Evolutionary conservation across 164 flowering plant genomes (phyloP), one percentile per base, ranked within the genome.

Genomic region (Annona cherimola): DNA sequence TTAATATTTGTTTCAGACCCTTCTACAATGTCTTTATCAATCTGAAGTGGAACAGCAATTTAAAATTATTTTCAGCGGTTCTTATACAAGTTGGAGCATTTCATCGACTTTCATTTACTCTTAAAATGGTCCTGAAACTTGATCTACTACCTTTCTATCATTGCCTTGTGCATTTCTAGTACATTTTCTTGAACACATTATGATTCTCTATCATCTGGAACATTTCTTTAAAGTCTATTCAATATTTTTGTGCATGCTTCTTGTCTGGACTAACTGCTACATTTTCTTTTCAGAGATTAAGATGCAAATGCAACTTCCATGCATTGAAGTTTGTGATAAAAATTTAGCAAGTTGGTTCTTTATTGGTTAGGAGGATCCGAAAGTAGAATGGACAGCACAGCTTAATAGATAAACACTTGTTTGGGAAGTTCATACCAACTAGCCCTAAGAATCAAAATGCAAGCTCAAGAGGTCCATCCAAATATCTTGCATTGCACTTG

Each of bases 241-340:
- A 63, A 4, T 18, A 54, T 66, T 42, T 66, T 42, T 42, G 35
- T 16, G 26, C 2, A 66, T 12, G 5, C 14, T 42, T 19, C 16
- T 44, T 66, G 50, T 43, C 18, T 44, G 6, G 50, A 16, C 35
- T 19, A 39, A 35, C 9, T 63, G 39, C 41, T 61, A 39, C 40
- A n/a, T 20, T 39, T 78, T 66, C 69, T 7, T 74, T 83, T 78
- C 93, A 95, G 98, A 86, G 83, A 79, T 72, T 95, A 63, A 87
- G 97, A 84, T 93, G 97, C 79, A 95, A 95, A 82, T 95, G 99
- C 66, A 96, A 93, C 84, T 93, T 91, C 83, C 97, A 91, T 73
- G 96, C 97, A 40, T 72, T 96, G 79, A 91, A 89, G 84, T 93
- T 89, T 84, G 95, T 78, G 42, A 95, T 93, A 2, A 89, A 89